These are phyloP conservation scores for Bryopsis sp. DNA, from an alignment of 139 green algal species.

Conservation along the genomic window DNA sequence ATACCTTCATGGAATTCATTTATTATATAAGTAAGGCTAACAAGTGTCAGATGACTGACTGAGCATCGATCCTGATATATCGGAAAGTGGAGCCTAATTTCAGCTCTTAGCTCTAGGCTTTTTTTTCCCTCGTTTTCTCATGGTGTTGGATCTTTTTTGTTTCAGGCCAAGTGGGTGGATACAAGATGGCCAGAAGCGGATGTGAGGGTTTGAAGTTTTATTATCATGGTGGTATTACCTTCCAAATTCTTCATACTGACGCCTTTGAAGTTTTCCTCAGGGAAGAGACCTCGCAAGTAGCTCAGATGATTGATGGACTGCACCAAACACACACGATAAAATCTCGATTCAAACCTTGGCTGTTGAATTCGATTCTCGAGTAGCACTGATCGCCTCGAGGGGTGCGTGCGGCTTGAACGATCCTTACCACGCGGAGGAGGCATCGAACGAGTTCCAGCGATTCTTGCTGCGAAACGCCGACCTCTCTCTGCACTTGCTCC, in stretches of 20 bases:
- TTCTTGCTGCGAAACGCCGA: constrained; percentile 29
- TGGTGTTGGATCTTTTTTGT: neutral
- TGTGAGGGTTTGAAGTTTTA: neutral
- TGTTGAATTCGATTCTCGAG: no score
- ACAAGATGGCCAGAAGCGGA: neutral
- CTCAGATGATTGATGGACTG: constrained; percentile 53
- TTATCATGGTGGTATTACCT: constrained; percentile 29
- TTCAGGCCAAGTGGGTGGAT: no score
- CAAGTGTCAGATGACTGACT: no score
- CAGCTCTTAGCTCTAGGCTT: no score
- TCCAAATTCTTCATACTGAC: constrained; percentile 54
- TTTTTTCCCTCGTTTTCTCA: neutral
- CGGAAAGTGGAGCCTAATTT: no score
- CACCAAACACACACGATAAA: neutral
- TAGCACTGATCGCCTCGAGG: no score
- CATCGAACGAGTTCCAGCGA: constrained; percentile 42
- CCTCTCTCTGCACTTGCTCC: constrained; percentile 26
- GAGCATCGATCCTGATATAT: neutral
- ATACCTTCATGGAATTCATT: constrained; percentile 46
- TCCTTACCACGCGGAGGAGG: no score
- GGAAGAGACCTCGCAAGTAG: constrained; percentile 58
- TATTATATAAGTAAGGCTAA: no score
- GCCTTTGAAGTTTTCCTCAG: constrained; percentile 41
- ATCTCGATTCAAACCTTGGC: constrained; percentile 5
- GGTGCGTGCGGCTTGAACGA: no score